These are phyloP conservation scores for Berberis thunbergii DNA, from an alignment of 164 flowering plant genomes.

Conservation along the genomic window DNA sequence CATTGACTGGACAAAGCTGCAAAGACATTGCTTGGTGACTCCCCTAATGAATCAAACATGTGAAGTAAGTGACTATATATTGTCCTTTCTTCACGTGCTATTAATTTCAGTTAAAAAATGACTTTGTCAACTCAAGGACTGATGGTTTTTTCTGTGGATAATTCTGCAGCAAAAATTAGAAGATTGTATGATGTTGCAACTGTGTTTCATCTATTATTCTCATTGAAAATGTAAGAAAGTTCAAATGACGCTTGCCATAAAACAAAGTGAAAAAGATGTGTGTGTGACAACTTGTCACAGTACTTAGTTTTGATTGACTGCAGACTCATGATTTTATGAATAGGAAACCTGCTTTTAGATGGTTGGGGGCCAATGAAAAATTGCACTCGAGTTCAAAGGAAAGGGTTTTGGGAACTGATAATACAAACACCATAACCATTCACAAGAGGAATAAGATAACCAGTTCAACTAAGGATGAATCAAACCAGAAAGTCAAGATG, in stretches of 20 bases:
- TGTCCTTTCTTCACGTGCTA: background rate
- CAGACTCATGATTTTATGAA: constrained; percentile 69
- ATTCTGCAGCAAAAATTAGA: constrained; percentile 80
- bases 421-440: constrained; percentile 37
- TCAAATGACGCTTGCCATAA: too few relatives aligned
- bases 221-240: constrained; percentile 69
- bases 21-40: constrained; percentile 65
- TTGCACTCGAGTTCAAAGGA: constrained; percentile 34
- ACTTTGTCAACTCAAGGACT: constrained; percentile 3
- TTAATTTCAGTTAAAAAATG: background rate
- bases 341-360: constrained; percentile 83
- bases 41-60: constrained; percentile 37
- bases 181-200: constrained; percentile 92
- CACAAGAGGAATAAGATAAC: constrained; percentile 39
- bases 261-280: background rate
- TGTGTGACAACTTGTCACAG: background rate
- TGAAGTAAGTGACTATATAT: constrained; percentile 46
- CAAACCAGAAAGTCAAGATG: constrained; percentile 7
- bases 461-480: constrained; percentile 12
- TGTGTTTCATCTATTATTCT: constrained; percentile 91
- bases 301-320: constrained; percentile 3
- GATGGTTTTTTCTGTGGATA: constrained; percentile 14
- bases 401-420: constrained; percentile 70
- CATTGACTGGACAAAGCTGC: constrained; percentile 90
- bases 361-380: constrained; percentile 58